These are phyloP conservation scores for Neopestalotiopsis clavispora DNA, from an alignment of 2,329 filamentous ascomycete genomes.

Conservation along the genomic window DNA sequence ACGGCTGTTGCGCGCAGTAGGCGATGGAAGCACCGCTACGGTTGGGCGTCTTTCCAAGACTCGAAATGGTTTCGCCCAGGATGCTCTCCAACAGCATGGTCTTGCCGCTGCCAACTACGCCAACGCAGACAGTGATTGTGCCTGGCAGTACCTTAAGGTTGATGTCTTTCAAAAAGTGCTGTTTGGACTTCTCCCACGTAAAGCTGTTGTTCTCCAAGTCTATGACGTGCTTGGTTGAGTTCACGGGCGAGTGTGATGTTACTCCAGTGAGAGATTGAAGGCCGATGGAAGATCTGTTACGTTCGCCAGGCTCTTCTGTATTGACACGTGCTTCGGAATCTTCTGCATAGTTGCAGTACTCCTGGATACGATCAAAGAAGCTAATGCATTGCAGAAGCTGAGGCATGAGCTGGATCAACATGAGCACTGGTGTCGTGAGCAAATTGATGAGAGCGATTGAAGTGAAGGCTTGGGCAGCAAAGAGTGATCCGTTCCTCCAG, in stretches of 20 bases:
- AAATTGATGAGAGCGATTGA: slow-evolving; percentile 17
- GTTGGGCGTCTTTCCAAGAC: neutral
- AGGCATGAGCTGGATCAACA: slow-evolving; percentile 15
- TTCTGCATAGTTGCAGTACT: slow-evolving; percentile 19
- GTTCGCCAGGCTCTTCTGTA: neutral
- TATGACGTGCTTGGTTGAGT: neutral
- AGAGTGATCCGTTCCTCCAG: slow-evolving; percentile 15
- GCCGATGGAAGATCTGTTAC: slow-evolving; percentile 10
- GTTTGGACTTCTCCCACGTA: slow-evolving; percentile 11
- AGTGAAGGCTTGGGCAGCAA: slow-evolving; percentile 17
- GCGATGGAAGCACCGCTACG: slow-evolving; percentile 28
- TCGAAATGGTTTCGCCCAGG: slow-evolving; percentile 37
- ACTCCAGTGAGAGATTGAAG: neutral
- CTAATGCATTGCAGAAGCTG: slow-evolving; percentile 16
- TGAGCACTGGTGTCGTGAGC: slow-evolving; percentile 5
- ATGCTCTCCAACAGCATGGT: slow-evolving; percentile 43
- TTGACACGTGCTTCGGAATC: neutral
- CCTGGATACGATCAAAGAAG: slow-evolving; percentile 21
- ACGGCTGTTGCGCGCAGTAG: slow-evolving; percentile 50
- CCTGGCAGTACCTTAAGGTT: slow-evolving; percentile 25
- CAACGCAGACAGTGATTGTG: slow-evolving; percentile 42
- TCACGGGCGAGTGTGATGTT: neutral
- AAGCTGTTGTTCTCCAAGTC: slow-evolving; percentile 6
- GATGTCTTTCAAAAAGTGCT: slow-evolving; percentile 30
- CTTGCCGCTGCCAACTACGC: slow-evolving; percentile 50